Base-by-base conservation (phyloP, 768 basidiomycete species). In the Hypholoma fasciculare region DNA sequence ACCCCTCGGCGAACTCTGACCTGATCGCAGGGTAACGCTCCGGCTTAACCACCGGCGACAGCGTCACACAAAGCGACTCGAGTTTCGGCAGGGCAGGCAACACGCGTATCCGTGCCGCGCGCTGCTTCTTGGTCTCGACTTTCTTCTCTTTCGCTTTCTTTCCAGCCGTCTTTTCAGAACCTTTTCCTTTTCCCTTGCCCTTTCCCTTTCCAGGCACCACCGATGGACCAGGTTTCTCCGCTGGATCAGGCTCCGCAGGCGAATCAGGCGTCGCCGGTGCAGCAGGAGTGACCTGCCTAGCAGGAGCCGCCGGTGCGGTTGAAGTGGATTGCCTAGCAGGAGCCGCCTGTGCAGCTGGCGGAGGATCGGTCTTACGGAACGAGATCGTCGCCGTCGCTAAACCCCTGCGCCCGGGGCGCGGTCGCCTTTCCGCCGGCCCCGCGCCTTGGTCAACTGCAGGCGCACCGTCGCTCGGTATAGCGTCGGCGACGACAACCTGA, bases 331-430 rank as follows among this genome's bases (percentile, higher is more conserved):
- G 49, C 43, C 2, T 36, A 19, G 40, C 9, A 13, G 17, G 34
- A 44, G 16, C 7, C 40, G 40, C 7, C 30, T 42, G 11, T 47
- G 49, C 43, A 52, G 38, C 36, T 49, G 51, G 48, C 36, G 49
- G 43, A 1, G 37, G 6, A 17, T 50, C 68, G 5, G 65, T 60
- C 36, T 63, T 69, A n/a, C 81, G 76, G 49, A 91, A 61, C 4
- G 87, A 87, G 61, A 91, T 79, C 3, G 85, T 83, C 5, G 90
- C 81, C 1, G 81, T 82, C 3, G 88, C 84, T n/a, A 91, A 59
- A 8, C 88, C 88, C 43, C 76, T 78, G 38, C 89, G 76, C 16
- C 88, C 88, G 27, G 69, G 74, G 72, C 74, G 61, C 65, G 49
- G 34, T 66, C 70, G 58, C 69, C 59, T 57, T n/a, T 20, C 54